Conservation (phyloP, 2,329 filamentous ascomycete species). For the Penicillium glabrum region DNA sequence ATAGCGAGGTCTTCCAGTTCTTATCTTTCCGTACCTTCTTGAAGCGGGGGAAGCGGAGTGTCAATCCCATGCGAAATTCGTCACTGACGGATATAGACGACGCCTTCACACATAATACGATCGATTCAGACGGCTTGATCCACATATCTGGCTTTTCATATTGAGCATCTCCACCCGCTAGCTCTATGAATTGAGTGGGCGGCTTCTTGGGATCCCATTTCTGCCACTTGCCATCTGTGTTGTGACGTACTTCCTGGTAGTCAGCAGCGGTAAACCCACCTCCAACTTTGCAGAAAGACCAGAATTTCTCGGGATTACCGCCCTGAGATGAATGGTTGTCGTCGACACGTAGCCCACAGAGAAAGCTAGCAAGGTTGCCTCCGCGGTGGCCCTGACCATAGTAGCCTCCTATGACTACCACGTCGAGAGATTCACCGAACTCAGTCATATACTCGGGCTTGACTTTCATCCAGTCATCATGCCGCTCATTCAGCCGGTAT, state of each 20-base stretch:
- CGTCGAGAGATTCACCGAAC: slow-evolving; percentile 90
- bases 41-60: slow-evolving; percentile 88
- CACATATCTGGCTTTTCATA: slow-evolving; percentile 83
- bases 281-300: slow-evolving; percentile 98
- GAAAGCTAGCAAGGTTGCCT: slow-evolving; percentile 77
- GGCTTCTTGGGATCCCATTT: slow-evolving; percentile 78
- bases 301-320: slow-evolving; percentile 69
- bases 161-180: slow-evolving; percentile 75
- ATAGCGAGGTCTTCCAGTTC: slow-evolving; percentile 76
- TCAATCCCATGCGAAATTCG: slow-evolving; percentile 73
- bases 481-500: slow-evolving; percentile 84
- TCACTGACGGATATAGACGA: slow-evolving; percentile 73
- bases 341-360: slow-evolving; percentile 82
- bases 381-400: slow-evolving; percentile 86
- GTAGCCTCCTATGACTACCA: slow-evolving; percentile 86
- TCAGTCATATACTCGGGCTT: slow-evolving; percentile 99
- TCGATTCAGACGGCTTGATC: slow-evolving; percentile 85
- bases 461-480: slow-evolving; percentile 97
- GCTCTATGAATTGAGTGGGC: slow-evolving; percentile 74
- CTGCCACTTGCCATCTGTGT: slow-evolving; percentile 88
- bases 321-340: slow-evolving; percentile 61
- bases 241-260: slow-evolving; percentile 77
- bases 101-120: slow-evolving; percentile 88
- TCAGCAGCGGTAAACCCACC: slow-evolving; percentile 85
- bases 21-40: slow-evolving; percentile 79